A percentile compares a stretch with the other conserved stretches of the same genome.
phyloP scores from a whole-genome alignment of 164 flowering plant genomes.

The Liquidambar formosana region DNA sequence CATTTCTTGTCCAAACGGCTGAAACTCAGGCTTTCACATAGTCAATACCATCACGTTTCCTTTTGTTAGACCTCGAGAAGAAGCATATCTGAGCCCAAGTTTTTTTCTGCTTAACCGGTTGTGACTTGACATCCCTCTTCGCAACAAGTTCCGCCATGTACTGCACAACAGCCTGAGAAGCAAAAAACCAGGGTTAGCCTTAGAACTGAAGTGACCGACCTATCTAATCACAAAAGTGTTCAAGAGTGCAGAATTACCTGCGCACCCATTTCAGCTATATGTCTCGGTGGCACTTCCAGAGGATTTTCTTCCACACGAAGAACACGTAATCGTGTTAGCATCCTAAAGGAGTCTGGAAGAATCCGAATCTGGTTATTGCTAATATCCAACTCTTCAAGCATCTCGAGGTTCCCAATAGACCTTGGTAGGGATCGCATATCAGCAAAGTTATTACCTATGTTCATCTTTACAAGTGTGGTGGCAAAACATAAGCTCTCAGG shows the following conservation, averaged over 20 bases:
- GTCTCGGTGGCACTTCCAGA: slow-evolving; percentile 73
- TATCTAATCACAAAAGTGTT: background rate
- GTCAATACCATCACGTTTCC: slow-evolving; percentile 53
- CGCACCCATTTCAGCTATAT: slow-evolving; percentile 70
- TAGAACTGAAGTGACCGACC: background rate
- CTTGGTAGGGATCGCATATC: slow-evolving; percentile 69
- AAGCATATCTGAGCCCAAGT: slow-evolving; percentile 66
- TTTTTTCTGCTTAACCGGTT: slow-evolving; percentile 58
- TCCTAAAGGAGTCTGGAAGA: slow-evolving; percentile 78
- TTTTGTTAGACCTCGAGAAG: slow-evolving; percentile 62
- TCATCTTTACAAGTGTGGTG: slow-evolving; percentile 70
- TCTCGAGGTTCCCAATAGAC: slow-evolving; percentile 86
- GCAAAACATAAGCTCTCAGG: slow-evolving; percentile 91
- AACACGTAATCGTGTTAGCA: slow-evolving; percentile 55
- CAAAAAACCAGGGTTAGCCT: slow-evolving; percentile 11
- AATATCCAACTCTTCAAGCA: slow-evolving; percentile 83
- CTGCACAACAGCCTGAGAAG: slow-evolving; percentile 73
- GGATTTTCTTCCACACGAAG: slow-evolving; percentile 75
- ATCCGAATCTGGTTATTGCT: slow-evolving; percentile 81
- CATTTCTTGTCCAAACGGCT: background rate
- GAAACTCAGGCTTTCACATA: slow-evolving; percentile 39
- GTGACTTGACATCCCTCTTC: slow-evolving; percentile 49
- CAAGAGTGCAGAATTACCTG: slow-evolving; percentile 45
- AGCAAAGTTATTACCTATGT: slow-evolving; percentile 79
- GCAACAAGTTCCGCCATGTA: slow-evolving; percentile 73